Percentiles rank a stretch among this genome's conserved stretches.
These are phyloP conservation scores for Sarcodon aspratus DNA, from an alignment of 768 basidiomycete genomes.

Conservation along the genomic window DNA sequence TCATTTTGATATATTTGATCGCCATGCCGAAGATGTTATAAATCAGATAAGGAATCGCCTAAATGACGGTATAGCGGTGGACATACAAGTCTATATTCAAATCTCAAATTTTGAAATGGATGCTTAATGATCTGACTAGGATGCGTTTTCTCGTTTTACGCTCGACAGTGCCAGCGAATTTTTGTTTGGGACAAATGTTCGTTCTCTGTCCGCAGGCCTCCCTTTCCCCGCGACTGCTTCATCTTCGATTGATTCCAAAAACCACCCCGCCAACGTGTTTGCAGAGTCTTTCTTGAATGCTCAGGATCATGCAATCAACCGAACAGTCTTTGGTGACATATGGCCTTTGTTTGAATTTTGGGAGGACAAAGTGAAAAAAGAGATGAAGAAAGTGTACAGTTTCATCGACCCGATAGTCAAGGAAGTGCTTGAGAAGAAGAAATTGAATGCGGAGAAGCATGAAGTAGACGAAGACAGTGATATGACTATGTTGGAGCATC, in stretches of 20 bases:
- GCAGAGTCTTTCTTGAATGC: slow-evolving; percentile 26
- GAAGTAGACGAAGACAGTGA: slow-evolving; percentile 11
- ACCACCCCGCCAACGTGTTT: slow-evolving; percentile 24
- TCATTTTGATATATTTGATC: slow-evolving; percentile 51
- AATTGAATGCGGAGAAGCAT: slow-evolving; percentile 8
- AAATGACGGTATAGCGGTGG: slow-evolving; percentile 16
- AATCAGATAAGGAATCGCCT: slow-evolving; percentile 15
- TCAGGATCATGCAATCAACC: slow-evolving; percentile 19
- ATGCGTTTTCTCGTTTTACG: too few species aligned
- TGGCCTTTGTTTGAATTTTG: slow-evolving; percentile 38
- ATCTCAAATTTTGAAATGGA: too few species aligned
- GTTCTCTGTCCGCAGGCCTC: slow-evolving; percentile 23
- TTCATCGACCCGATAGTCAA: slow-evolving; percentile 38
- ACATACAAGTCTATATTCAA: slow-evolving; percentile 8
- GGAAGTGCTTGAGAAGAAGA: slow-evolving; percentile 27
- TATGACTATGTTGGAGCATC: slow-evolving; percentile 26
- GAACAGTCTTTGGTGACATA: slow-evolving; percentile 23
- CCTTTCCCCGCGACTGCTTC: slow-evolving; percentile 23
- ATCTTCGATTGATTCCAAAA: slow-evolving; percentile 9
- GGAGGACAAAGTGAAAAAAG: slow-evolving; percentile 25
- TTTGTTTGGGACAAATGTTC: slow-evolving; percentile 30
- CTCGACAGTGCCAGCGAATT: background rate
- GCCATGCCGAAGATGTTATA: slow-evolving; percentile 35
- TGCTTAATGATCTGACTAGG: too few species aligned
- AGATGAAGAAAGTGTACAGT: slow-evolving; percentile 28